A percentile compares a stretch with the other conserved stretches of the same genome.
phyloP scores from a whole-genome alignment of 306 rosid species.

The Dalbergia cochinchinensis region DNA sequence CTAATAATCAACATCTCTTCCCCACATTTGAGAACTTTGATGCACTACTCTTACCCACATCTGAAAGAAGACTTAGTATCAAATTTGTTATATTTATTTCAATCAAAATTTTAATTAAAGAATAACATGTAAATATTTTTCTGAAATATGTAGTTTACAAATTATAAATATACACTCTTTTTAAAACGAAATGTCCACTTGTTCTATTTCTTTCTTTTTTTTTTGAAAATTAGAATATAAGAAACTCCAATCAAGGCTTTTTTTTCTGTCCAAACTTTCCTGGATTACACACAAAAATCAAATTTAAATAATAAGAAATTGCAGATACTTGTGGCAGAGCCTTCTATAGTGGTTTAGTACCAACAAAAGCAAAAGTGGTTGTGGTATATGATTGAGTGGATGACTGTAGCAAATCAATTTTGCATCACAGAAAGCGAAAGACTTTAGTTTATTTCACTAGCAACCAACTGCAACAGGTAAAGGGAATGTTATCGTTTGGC shows the following conservation, averaged over 20 bases:
- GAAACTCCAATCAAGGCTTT: no score
- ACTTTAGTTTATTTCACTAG: conserved; percentile 5
- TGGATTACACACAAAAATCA: not conserved
- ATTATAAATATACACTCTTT: no score
- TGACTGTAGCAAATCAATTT: conserved; percentile 30
- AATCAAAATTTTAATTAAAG: no score
- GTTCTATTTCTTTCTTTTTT: no score
- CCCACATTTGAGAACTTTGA: conserved; percentile 13
- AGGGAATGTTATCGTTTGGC: conserved; percentile 16
- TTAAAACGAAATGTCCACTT: no score
- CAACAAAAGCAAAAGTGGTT: conserved; percentile 39
- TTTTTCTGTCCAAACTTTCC: not conserved
- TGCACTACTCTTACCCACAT: not conserved
- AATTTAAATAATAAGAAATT: conserved; percentile 4
- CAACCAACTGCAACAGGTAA: conserved; percentile 35
- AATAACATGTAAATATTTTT: no score
- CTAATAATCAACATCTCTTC: not conserved
- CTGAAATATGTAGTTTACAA: no score
- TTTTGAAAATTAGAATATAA: no score
- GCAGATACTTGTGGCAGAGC: conserved; percentile 9
- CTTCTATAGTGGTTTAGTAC: not conserved
- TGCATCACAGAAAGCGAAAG: conserved; percentile 24
- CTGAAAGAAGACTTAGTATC: no score
- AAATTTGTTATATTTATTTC: no score
- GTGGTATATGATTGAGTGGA: conserved; percentile 13